phyloP scores from a whole-genome alignment of 371 early-diverging fungal genomes.

The Rhizomucor miehei region DNA sequence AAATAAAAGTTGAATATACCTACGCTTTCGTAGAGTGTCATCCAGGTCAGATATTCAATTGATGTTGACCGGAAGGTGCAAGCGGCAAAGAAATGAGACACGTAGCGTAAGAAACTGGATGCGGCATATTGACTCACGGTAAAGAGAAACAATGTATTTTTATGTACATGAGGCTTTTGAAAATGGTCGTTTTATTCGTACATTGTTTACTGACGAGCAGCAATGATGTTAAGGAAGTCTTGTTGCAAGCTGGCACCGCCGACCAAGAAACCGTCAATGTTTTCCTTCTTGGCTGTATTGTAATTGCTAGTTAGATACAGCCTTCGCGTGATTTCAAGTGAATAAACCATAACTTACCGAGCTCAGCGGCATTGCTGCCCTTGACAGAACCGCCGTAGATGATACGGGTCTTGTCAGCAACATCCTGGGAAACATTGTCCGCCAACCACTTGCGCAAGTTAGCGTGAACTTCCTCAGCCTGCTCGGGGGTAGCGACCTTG shows the following conservation, averaged over 20 bases:
- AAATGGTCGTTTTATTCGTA: too few relatives aligned
- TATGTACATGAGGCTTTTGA: too few relatives aligned
- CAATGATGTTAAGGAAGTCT: conserved; percentile 76
- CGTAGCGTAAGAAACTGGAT: too few relatives aligned
- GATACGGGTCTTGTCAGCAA: conserved; percentile 89
- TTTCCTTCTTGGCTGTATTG: conserved; percentile 61
- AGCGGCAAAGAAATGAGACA: too few relatives aligned
- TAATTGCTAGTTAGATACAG: conserved; percentile 63
- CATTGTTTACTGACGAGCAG: conserved; percentile 33
- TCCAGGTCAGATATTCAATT: too few relatives aligned
- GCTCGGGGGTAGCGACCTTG: conserved; percentile 94
- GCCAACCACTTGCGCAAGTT: conserved; percentile 88
- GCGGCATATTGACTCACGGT: too few relatives aligned
- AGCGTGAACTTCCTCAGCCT: conserved; percentile 96
- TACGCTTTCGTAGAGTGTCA: too few relatives aligned
- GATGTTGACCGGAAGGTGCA: too few relatives aligned
- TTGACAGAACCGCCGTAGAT: conserved; percentile 94
- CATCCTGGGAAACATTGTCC: conserved; percentile 76
- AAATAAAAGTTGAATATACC: too few relatives aligned
- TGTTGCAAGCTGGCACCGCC: conserved; percentile 98
- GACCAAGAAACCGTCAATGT: conserved; percentile 99
- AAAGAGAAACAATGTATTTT: too few relatives aligned
- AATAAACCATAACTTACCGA: conserved; percentile 69
- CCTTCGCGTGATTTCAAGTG: conserved; percentile 35
- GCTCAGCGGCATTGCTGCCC: conserved; percentile 78